Conservation (phyloP, 1,139 yeast genomes). For the Taphrina flavorubra region DNA sequence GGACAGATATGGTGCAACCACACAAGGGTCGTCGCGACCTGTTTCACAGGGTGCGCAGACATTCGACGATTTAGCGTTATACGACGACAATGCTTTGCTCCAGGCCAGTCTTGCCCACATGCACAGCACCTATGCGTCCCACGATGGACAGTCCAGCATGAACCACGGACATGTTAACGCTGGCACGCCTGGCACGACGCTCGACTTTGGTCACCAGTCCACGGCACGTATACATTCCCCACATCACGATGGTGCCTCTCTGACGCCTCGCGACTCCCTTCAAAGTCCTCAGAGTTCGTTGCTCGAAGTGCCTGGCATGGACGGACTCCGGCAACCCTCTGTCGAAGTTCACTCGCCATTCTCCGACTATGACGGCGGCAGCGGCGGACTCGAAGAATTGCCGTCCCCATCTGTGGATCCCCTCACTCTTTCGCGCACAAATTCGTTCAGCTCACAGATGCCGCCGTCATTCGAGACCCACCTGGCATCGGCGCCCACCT, state of each 20-base stretch:
- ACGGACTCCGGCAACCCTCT: not conserved
- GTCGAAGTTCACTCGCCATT: slow-evolving; percentile 36
- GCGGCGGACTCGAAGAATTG: slow-evolving; percentile 21
- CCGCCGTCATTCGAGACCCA: slow-evolving; percentile 20
- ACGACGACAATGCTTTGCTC: slow-evolving; percentile 5
- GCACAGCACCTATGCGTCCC: not conserved
- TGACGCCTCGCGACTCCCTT: not conserved
- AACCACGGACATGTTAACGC: not conserved
- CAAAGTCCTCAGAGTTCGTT: slow-evolving; percentile 2
- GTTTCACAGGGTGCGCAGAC: not conserved
- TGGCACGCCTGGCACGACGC: not conserved
- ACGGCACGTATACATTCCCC: not conserved
- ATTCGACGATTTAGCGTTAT: not conserved
- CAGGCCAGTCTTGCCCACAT: slow-evolving; percentile 11
- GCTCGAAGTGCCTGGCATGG: slow-evolving; percentile 9
- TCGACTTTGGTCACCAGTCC: not conserved
- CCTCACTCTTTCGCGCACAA: slow-evolving; percentile 32
- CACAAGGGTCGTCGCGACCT: not conserved
- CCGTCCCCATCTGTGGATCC: slow-evolving; percentile 29
- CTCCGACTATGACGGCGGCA: slow-evolving; percentile 30
- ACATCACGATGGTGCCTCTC: not conserved
- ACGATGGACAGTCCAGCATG: not conserved
- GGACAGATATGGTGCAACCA: not conserved
- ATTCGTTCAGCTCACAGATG: slow-evolving; percentile 24
- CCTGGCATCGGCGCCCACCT: slow-evolving; percentile 13